These are phyloP conservation scores for Globisporangium radiosum DNA, from an alignment of 352 stramenopile species.

Conservation along the genomic window DNA sequence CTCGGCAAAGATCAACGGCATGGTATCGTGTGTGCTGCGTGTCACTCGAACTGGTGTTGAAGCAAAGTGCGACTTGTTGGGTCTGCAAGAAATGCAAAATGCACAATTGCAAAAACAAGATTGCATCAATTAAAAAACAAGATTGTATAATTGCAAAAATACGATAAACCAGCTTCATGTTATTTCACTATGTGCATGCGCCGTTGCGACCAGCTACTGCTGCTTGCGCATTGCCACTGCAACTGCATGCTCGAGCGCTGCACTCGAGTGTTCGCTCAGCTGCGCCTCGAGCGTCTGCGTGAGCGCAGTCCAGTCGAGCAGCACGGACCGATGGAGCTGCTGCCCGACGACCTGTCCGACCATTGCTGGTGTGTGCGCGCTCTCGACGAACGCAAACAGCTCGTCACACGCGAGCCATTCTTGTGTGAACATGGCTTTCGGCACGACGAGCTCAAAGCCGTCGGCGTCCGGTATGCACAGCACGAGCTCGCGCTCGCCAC, in stretches of 20 bases:
- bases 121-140: no score
- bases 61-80: no score
- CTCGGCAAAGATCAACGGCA: conserved; percentile 73
- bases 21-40: conserved; percentile 12
- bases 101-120: no score
- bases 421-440: conserved; percentile 15
- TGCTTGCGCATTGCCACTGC: not conserved
- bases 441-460: conserved; percentile 12
- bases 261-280: conserved; percentile 1
- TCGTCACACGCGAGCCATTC: conserved; percentile 14
- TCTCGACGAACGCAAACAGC: conserved; percentile 17
- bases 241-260: conserved; percentile 3
- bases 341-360: conserved; percentile 11
- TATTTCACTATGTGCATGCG: no score
- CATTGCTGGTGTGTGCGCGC: conserved; percentile 1
- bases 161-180: no score
- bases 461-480: conserved; percentile 17
- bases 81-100: no score
- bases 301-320: conserved; percentile 2
- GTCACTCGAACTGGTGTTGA: not conserved
- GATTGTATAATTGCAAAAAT: no score
- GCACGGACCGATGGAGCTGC: conserved; percentile 4
- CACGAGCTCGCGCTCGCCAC: conserved; percentile 5
- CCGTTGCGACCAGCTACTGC: not conserved
- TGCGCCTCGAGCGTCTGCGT: conserved; percentile 6